Conservation (phyloP, 345 rosid genomes). For the Eutrema japonicum region DNA sequence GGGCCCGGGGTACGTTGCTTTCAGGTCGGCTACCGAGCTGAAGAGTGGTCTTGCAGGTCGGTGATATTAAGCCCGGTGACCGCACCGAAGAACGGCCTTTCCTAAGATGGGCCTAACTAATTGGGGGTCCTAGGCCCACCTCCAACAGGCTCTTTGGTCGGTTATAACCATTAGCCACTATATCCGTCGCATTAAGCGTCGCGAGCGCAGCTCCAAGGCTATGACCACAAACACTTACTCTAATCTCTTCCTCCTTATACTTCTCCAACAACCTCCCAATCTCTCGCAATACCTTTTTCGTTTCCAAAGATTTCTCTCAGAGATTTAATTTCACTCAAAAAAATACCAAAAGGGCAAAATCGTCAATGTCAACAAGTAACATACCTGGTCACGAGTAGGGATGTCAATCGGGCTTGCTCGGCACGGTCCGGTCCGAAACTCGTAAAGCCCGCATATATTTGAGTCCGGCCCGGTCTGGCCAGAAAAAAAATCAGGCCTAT, state of each 20-base stretch:
- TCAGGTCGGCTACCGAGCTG: too few relatives aligned
- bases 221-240: slow-evolving; percentile 69
- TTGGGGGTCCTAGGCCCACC: too few relatives aligned
- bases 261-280: slow-evolving; percentile 57
- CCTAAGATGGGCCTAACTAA: too few relatives aligned
- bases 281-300: slow-evolving; percentile 45
- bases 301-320: background rate
- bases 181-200: slow-evolving; percentile 62
- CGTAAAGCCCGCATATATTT: too few relatives aligned
- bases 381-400: slow-evolving; percentile 53
- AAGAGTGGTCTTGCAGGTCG: too few relatives aligned
- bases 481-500: too few relatives aligned
- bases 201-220: slow-evolving; percentile 70
- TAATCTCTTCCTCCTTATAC: slow-evolving; percentile 68
- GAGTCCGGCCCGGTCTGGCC: too few relatives aligned
- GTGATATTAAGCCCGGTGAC: too few relatives aligned
- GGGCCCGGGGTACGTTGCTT: too few relatives aligned
- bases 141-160: slow-evolving; percentile 44
- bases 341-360: background rate
- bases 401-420: too few relatives aligned
- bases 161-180: slow-evolving; percentile 65
- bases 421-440: too few relatives aligned
- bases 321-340: background rate
- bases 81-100: too few relatives aligned
- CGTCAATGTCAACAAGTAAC: background rate